Evolutionary conservation across 73 alveolate genomes (phyloP).

Genomic region (Paramecium caudatum): DNA sequence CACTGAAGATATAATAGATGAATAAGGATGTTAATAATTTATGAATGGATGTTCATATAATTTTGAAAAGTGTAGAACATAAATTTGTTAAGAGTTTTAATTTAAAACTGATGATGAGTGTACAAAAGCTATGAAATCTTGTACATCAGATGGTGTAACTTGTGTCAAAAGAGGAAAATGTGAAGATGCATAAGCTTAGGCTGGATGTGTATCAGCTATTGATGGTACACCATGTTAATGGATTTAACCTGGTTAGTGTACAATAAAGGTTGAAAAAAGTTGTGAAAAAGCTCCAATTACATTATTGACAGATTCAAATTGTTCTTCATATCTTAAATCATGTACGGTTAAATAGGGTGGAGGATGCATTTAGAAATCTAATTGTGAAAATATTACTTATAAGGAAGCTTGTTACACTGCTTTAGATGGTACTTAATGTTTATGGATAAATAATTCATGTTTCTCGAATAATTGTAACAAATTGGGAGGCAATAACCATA

Average conservation of each 20-base stretch:
- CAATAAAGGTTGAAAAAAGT: not conserved
- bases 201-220: not conserved
- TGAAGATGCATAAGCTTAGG: not conserved
- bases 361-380: not conserved
- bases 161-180: constrained; percentile 9
- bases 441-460: not conserved
- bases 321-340: not conserved
- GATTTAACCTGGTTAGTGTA: not conserved
- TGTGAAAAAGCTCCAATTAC: not conserved
- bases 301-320: not conserved
- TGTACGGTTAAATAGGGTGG: not conserved
- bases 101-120: constrained; percentile 4
- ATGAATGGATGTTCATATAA: not conserved
- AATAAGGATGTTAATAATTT: not conserved
- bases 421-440: not conserved
- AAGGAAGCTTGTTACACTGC: not conserved
- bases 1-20: not conserved
- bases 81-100: not conserved
- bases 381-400: not conserved
- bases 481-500: not conserved
- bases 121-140: not conserved
- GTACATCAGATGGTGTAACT: not conserved
- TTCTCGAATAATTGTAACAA: not conserved
- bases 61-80: not conserved
- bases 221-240: not conserved